Evolutionary conservation across 768 basidiomycete genomes (phyloP).

Genomic region (Sporobolomyces phaffii): DNA sequence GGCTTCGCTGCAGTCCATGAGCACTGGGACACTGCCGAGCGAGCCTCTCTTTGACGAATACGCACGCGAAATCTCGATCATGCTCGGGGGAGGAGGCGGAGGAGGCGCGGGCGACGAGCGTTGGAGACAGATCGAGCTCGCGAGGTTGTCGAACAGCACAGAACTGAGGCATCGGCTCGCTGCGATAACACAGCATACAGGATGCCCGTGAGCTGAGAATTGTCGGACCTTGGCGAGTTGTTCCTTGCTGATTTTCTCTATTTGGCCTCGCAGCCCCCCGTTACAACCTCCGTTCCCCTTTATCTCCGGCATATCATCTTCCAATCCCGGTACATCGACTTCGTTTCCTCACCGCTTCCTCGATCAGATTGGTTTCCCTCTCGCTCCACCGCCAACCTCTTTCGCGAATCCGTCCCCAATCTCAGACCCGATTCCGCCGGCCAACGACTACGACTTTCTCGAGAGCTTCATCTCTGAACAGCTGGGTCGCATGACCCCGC

Average conservation of each 20-base stretch:
- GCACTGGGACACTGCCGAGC: background rate
- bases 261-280: background rate
- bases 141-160: background rate
- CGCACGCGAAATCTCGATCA: constrained; percentile 9
- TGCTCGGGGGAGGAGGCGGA: background rate
- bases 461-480: constrained; percentile 1
- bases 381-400: constrained; percentile 50
- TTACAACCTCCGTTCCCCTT: constrained; percentile 11
- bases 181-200: too few species aligned
- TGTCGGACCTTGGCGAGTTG: too few species aligned
- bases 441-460: background rate
- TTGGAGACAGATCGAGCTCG: background rate
- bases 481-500: background rate
- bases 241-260: too few species aligned
- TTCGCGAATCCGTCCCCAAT: constrained; percentile 49
- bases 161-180: background rate
- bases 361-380: constrained; percentile 46
- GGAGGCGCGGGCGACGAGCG: background rate
- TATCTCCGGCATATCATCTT: accelerated
- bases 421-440: background rate
- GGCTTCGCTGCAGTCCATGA: background rate
- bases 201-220: too few species aligned
- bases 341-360: constrained; percentile 12
- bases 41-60: constrained; percentile 27
- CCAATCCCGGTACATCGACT: background rate